Percentiles rank a stretch among this genome's conserved stretches.
Evolutionary conservation across 805 yeast species (phyloP).

Genomic region (Diddensiella santjacobensis): DNA sequence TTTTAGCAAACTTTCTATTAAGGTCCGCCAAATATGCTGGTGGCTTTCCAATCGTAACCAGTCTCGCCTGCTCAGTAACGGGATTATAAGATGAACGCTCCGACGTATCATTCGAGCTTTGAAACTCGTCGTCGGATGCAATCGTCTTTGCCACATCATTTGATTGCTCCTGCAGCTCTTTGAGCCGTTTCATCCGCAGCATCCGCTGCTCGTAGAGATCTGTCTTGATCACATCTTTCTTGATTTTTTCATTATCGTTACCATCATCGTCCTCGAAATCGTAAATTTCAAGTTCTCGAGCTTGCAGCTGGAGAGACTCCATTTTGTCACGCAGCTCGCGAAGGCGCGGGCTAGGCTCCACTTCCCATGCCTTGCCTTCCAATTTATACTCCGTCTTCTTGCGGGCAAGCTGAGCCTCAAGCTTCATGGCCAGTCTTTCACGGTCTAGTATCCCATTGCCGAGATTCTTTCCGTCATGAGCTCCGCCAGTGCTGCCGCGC

Average conservation of each 20-base stretch:
- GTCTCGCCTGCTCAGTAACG: constrained; percentile 19
- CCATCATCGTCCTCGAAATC: constrained; percentile 76
- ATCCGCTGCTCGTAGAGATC: constrained; percentile 53
- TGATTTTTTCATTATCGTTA: constrained; percentile 35
- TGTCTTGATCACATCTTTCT: constrained; percentile 22
- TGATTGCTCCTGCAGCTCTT: constrained; percentile 63
- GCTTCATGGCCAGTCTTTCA: constrained; percentile 28
- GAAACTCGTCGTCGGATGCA: constrained; percentile 7
- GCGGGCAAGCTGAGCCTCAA: constrained; percentile 33
- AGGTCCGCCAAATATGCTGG: constrained; percentile 13
- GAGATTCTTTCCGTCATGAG: constrained; percentile 3
- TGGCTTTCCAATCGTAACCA: constrained; percentile 21
- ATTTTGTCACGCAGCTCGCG: constrained; percentile 74
- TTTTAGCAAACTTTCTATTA: constrained; percentile 36
- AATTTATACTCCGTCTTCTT: constrained; percentile 39
- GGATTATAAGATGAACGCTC: constrained; percentile 24
- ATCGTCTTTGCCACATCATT: constrained; percentile 53
- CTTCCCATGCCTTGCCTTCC: constrained; percentile 41
- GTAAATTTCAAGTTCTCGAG: constrained; percentile 79
- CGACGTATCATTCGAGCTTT: constrained; percentile 1
- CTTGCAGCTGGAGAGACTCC: constrained; percentile 82
- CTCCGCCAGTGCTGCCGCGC: constrained; percentile 3
- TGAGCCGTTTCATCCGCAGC: constrained; percentile 62
- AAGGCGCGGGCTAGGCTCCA: constrained; percentile 74
- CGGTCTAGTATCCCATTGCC: constrained; percentile 33